Percentiles rank a stretch among this genome's conserved stretches.
These are phyloP conservation scores for Arthroderma sp. DNA, from an alignment of 2,329 filamentous ascomycete genomes.

Conservation along the genomic window DNA sequence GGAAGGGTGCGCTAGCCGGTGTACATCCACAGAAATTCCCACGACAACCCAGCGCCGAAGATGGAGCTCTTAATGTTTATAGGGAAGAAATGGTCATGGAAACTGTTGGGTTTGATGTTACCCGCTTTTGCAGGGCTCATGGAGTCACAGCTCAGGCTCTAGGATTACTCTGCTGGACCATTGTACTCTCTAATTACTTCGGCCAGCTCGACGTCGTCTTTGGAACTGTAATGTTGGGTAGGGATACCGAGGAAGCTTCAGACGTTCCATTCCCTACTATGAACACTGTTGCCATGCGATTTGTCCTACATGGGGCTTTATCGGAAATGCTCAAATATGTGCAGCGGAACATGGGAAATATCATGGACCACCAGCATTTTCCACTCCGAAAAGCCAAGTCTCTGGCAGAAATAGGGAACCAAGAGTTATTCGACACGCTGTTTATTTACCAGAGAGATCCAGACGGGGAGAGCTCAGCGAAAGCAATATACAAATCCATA, in stretches of 20 bases:
- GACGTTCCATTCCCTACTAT: conserved; percentile 73
- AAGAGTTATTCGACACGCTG: conserved; percentile 47
- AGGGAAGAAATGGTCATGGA: conserved; percentile 16
- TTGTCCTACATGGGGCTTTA: conserved; percentile 56
- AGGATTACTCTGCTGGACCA: conserved; percentile 62
- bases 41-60: conserved; percentile 11
- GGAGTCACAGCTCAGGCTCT: conserved; percentile 64
- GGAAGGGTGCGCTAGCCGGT: conserved; percentile 53
- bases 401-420: conserved; percentile 32
- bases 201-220: conserved; percentile 62
- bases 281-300: conserved; percentile 72
- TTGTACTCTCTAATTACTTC: conserved; percentile 51
- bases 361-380: conserved; percentile 62
- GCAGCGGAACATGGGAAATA: conserved; percentile 54
- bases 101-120: conserved; percentile 31
- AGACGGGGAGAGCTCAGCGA: conserved; percentile 16
- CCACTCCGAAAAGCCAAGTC: conserved; percentile 58
- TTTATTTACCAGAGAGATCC: conserved; percentile 52
- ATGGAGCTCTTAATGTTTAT: conserved; percentile 13
- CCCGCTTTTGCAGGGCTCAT: conserved; percentile 49
- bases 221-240: conserved; percentile 70
- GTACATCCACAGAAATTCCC: conserved; percentile 31
- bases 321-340: conserved; percentile 56
- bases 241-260: conserved; percentile 59
- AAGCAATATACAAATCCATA: conserved; percentile 48